Conservation (phyloP, 1,284 basidiomycete species). For the Tilletiaria anomala region DNA sequence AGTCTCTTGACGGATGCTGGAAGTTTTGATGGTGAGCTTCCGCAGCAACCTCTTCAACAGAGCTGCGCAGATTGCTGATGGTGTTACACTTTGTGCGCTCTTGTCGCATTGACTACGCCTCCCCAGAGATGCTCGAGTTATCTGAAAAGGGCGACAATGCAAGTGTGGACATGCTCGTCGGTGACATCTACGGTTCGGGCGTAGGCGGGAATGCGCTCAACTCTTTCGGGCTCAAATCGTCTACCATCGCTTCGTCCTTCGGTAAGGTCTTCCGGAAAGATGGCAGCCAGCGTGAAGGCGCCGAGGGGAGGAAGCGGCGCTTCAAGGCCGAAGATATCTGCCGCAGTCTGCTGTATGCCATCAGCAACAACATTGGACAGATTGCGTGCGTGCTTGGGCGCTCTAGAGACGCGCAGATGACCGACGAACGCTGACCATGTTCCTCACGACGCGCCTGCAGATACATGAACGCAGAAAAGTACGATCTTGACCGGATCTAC, state of each 20-base stretch:
- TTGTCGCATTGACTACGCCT: neutral
- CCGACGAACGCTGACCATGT: neutral
- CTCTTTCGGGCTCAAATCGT: slow-evolving; percentile 81
- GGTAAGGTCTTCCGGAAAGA: slow-evolving; percentile 91
- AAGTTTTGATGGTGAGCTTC: slow-evolving; percentile 71
- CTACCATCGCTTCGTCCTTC: slow-evolving; percentile 93
- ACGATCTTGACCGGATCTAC: slow-evolving; percentile 89
- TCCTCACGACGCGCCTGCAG: slow-evolving; percentile 43
- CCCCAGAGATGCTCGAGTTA: slow-evolving; percentile 78
- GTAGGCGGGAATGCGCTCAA: slow-evolving; percentile 48
- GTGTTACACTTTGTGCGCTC: too few relatives aligned
- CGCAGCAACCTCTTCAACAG: neutral
- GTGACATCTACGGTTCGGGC: slow-evolving; percentile 97
- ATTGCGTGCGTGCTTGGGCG: slow-evolving; percentile 52
- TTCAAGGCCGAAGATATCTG: slow-evolving; percentile 91
- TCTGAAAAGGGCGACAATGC: slow-evolving; percentile 88
- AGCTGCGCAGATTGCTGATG: too few relatives aligned
- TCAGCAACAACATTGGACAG: slow-evolving; percentile 98
- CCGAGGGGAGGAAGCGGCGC: slow-evolving; percentile 45
- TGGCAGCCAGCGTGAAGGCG: slow-evolving; percentile 4
- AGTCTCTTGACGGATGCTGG: slow-evolving; percentile 88
- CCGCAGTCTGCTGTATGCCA: slow-evolving; percentile 70
- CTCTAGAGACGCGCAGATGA: too few relatives aligned
- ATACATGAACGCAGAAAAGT: slow-evolving; percentile 99
- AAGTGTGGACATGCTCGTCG: slow-evolving; percentile 94